Evolutionary conservation across 768 basidiomycete species (phyloP).

Genomic region (Amanita jacksonii): DNA sequence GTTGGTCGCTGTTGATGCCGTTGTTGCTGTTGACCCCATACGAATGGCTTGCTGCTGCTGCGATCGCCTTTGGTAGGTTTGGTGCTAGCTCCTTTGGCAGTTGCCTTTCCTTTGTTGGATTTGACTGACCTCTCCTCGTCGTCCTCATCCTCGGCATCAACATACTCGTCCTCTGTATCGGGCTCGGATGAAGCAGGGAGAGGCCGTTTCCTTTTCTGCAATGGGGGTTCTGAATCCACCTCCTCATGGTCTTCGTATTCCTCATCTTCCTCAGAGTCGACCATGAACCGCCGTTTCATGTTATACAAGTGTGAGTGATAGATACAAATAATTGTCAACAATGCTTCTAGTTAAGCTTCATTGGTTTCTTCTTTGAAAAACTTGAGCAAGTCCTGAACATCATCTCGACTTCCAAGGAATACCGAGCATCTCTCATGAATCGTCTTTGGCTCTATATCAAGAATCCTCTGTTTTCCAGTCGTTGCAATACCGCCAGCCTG

Average conservation of each 20-base stretch:
- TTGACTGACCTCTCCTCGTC: slow-evolving; percentile 12
- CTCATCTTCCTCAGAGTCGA: slow-evolving; percentile 21
- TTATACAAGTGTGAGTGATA: slow-evolving; percentile 9
- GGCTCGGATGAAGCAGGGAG: slow-evolving; percentile 13
- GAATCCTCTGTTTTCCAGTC: slow-evolving; percentile 86
- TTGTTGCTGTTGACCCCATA: slow-evolving; percentile 8
- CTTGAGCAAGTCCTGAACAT: slow-evolving; percentile 83
- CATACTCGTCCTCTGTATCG: slow-evolving; percentile 15
- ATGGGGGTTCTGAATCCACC: too few relatives aligned
- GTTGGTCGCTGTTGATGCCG: not conserved
- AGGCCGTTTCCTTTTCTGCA: too few relatives aligned
- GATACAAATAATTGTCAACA: slow-evolving; percentile 4
- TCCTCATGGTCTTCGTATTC: slow-evolving; percentile 8
- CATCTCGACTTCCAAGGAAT: slow-evolving; percentile 89
- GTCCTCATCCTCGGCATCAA: slow-evolving; percentile 12
- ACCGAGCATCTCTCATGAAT: slow-evolving; percentile 93
- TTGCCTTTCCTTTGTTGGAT: slow-evolving; percentile 20
- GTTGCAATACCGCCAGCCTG: slow-evolving; percentile 96
- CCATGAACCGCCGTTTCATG: slow-evolving; percentile 19
- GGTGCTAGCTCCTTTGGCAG: slow-evolving; percentile 7
- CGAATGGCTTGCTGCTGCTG: slow-evolving; percentile 2
- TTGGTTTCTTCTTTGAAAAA: slow-evolving; percentile 53
- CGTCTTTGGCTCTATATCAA: slow-evolving; percentile 76
- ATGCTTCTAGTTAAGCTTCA: slow-evolving; percentile 3
- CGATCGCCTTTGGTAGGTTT: slow-evolving; percentile 10